These are phyloP conservation scores for Cucurbita pepo DNA, from an alignment of 306 rosid species.

Conservation along the genomic window DNA sequence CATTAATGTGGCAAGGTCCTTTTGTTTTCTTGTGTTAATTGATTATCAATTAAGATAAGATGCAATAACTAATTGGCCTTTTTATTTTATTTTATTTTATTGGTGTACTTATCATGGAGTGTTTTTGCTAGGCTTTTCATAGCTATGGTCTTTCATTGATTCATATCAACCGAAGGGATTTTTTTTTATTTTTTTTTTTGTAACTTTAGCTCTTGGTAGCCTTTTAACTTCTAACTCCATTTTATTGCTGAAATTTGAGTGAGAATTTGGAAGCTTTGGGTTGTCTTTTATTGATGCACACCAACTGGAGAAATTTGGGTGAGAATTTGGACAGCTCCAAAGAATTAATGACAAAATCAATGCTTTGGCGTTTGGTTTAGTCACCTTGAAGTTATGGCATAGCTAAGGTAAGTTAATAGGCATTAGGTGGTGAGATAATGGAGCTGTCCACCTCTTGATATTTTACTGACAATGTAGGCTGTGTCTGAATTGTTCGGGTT, in stretches of 20 bases:
- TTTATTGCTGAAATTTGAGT: background rate
- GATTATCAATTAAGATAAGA: background rate
- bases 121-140: background rate
- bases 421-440: background rate
- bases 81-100: too few species aligned
- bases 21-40: background rate
- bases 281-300: too few species aligned
- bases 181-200: background rate
- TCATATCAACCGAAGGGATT: background rate
- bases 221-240: background rate
- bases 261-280: background rate
- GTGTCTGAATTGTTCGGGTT: background rate
- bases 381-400: background rate
- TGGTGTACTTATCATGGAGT: background rate
- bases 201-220: background rate
- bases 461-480: background rate
- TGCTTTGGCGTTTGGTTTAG: background rate
- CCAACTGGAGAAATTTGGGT: background rate
- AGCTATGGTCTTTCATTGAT: background rate
- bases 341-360: background rate
- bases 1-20: background rate
- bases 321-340: background rate
- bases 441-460: background rate
- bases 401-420: background rate
- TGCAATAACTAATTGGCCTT: background rate